Conservation (phyloP, 257 asterid species). For the Solanum paucissectum region DNA sequence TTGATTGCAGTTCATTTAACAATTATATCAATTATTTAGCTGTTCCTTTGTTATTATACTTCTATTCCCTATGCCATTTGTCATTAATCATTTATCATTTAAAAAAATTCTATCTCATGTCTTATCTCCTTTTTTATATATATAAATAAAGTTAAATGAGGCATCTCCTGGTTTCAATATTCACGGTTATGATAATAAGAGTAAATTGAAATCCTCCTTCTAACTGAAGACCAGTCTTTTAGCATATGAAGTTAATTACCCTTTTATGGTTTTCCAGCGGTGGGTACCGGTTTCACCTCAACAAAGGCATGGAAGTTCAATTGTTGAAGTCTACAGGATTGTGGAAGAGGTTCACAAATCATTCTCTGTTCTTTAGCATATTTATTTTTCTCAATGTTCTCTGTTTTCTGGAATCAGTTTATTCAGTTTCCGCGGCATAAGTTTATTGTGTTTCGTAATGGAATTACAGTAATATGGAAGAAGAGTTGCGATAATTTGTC, state of each 20-base stretch:
- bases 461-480: background rate
- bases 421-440: background rate
- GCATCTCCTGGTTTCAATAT: background rate
- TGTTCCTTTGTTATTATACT: background rate
- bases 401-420: background rate
- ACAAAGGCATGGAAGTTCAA: slow-evolving; percentile 91
- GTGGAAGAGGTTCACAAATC: slow-evolving; percentile 73
- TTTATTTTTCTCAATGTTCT: background rate
- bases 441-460: background rate
- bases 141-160: background rate
- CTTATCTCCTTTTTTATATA: background rate
- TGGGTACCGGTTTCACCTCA: slow-evolving; percentile 90
- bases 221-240: background rate
- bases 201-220: background rate
- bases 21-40: background rate
- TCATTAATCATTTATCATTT: background rate
- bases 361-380: background rate
- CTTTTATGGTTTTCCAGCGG: slow-evolving; percentile 32
- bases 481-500: background rate
- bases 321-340: slow-evolving; percentile 96
- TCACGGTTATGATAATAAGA: background rate
- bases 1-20: background rate
- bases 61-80: background rate
- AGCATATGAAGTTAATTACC: slow-evolving; percentile 11
- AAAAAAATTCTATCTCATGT: background rate